phyloP scores from a whole-genome alignment of 2,329 filamentous ascomycete species.

The Botryotinia globosa region DNA sequence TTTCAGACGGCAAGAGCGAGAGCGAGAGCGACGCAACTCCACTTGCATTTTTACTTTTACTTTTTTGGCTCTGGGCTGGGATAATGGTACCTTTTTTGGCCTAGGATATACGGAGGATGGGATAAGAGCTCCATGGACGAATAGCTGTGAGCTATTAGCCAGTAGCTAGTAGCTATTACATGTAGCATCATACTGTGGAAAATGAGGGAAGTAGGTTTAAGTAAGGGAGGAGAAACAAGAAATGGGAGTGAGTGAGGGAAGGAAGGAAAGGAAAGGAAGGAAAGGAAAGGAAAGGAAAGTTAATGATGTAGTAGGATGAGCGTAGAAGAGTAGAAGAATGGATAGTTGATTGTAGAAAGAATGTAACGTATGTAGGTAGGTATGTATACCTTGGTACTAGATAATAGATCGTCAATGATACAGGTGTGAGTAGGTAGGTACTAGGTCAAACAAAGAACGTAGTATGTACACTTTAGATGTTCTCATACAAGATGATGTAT shows the following conservation, averaged over 20 bases:
- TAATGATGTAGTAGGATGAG: not conserved
- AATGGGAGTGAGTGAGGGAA: not conserved
- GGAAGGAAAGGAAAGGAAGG: too few species aligned
- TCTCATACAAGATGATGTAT: too few species aligned
- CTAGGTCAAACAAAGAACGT: too few species aligned
- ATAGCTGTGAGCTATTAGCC: not conserved
- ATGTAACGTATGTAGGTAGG: not conserved
- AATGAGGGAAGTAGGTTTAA: not conserved
- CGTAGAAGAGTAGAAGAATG: not conserved
- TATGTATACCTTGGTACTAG: not conserved
- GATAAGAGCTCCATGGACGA: not conserved
- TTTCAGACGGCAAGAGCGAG: conserved; percentile 7
- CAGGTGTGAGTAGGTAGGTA: too few species aligned
- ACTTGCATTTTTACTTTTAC: not conserved
- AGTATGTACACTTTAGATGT: not conserved
- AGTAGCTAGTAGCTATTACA: not conserved
- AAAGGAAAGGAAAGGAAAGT: not conserved
- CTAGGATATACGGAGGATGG: not conserved
- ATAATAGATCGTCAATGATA: too few species aligned
- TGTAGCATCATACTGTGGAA: not conserved
- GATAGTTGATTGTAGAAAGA: not conserved
- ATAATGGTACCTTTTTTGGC: not conserved
- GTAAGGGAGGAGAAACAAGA: not conserved
- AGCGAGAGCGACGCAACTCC: not conserved
- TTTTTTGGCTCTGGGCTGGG: not conserved